Conservation (phyloP, 306 rosid species). For the Casuarina glauca region DNA sequence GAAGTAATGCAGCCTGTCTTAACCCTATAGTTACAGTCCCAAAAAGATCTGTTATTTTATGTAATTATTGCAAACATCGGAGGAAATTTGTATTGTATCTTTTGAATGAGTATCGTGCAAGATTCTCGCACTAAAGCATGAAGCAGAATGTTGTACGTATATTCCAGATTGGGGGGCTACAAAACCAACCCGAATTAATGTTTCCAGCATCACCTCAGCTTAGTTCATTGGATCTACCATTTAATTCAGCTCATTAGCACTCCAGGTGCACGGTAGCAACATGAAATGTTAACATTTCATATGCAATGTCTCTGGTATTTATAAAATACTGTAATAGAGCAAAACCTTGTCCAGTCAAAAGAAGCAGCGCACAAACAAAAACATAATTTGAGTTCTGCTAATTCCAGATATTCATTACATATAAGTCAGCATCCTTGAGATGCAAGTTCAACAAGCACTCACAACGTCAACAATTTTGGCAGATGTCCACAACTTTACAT, state of each 20-base stretch:
- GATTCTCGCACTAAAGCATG: not conserved
- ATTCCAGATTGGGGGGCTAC: not conserved
- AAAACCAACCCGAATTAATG: not conserved
- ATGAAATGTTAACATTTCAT: not conserved
- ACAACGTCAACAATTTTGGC: conserved; percentile 61
- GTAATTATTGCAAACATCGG: not conserved
- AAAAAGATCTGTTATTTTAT: not conserved
- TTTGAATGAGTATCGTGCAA: not conserved
- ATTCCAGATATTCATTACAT: not conserved
- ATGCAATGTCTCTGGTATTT: not conserved
- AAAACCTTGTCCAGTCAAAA: not conserved
- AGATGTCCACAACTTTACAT: conserved; percentile 41
- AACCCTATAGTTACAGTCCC: not conserved
- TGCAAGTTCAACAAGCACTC: conserved; percentile 30
- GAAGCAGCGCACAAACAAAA: not conserved
- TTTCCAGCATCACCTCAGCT: not conserved
- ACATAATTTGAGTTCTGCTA: not conserved
- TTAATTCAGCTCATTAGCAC: conserved; percentile 1
- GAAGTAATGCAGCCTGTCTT: not conserved
- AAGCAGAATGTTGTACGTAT: not conserved
- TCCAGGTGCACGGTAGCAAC: not conserved
- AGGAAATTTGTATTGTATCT: not conserved
- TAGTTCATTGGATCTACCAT: not conserved
- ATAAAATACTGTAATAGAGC: not conserved
- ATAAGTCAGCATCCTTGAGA: not conserved